phyloP scores from a whole-genome alignment of 257 asterid species.

The Dorcoceras hygrometricum region DNA sequence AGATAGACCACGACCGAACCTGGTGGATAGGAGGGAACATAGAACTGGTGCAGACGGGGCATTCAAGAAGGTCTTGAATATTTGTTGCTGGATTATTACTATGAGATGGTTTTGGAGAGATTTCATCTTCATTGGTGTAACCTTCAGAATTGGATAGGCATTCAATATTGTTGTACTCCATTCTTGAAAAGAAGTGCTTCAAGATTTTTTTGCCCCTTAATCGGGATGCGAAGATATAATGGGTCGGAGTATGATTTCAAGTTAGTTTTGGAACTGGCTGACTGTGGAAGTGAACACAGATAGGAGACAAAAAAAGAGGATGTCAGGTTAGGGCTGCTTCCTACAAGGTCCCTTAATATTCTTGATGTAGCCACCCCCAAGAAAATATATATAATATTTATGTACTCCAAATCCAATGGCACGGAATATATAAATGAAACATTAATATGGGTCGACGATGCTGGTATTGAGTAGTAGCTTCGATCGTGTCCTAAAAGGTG shows the following conservation, averaged over 20 bases:
- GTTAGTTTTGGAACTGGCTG: too few relatives aligned
- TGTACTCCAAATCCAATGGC: too few relatives aligned
- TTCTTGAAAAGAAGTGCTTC: too few relatives aligned
- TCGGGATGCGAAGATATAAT: too few relatives aligned
- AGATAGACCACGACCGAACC: too few relatives aligned
- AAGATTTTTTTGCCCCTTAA: too few relatives aligned
- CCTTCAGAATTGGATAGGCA: too few relatives aligned
- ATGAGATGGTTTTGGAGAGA: background rate
- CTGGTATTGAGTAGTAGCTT: background rate
- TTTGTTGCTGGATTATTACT: slow-evolving; percentile 39
- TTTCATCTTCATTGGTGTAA: background rate
- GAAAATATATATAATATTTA: too few relatives aligned
- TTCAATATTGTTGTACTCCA: background rate
- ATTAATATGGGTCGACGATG: background rate
- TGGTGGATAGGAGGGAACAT: slow-evolving; percentile 48
- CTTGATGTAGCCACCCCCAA: background rate
- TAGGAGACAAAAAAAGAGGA: too few relatives aligned
- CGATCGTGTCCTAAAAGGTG: background rate
- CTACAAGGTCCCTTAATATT: too few relatives aligned
- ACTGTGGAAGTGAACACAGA: background rate
- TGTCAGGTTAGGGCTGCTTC: background rate
- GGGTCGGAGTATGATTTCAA: background rate
- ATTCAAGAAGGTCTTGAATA: slow-evolving; percentile 57
- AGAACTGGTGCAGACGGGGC: slow-evolving; percentile 58
- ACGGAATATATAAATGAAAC: too few relatives aligned